Base-by-base conservation (phyloP, 768 basidiomycete genomes). In the Termitomyces sp. region DNA sequence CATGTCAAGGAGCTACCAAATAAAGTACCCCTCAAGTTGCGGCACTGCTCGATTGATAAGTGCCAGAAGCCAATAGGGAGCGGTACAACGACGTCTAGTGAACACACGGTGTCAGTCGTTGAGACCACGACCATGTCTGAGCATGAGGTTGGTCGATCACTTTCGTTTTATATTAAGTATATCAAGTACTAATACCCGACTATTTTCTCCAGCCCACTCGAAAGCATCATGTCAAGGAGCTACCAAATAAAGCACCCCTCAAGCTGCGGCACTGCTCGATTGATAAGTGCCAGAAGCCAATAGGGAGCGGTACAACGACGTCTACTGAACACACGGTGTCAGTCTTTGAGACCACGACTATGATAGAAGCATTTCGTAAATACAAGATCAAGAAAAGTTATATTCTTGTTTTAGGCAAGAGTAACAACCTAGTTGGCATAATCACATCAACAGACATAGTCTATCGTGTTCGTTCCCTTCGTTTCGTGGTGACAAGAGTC, bases 361-460 rank as follows among this genome's bases (percentile, higher is more conserved):
- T 59, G 15, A n/a, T 22, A 10, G 48, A 56, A 42, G 55, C 55
- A 20, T 29, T 37, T 34, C 24, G 46, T 41, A 24, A 42, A 6
- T 59, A 41, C 13, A 46, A 39, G 16, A 29, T 41, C 9, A 55
- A 41, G 20, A 47, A 29, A 34, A 28, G 55, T 31, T 59, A 48
- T 31, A 31, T 54, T 20, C 47, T 59, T 12, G 52, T 55, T 15
- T 10, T 50, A 15, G 53, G 50, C 42, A 41, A 59, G n/a, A 20
- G 41, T 4, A 26, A 20, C 3, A 22, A 41, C 8, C 18, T 59
- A 10, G 49, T 29, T 37, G 58, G 58, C 2, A 54, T 59, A 33
- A 39, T 59, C 1, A 59, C 58, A 36, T 34, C 58, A n/a, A 34
- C 48, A 36, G 58, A 59, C 44, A 29, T 59, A 33, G 47, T 48